Conservation (phyloP, 179 eudicot species). For the Actinidia arguta region DNA sequence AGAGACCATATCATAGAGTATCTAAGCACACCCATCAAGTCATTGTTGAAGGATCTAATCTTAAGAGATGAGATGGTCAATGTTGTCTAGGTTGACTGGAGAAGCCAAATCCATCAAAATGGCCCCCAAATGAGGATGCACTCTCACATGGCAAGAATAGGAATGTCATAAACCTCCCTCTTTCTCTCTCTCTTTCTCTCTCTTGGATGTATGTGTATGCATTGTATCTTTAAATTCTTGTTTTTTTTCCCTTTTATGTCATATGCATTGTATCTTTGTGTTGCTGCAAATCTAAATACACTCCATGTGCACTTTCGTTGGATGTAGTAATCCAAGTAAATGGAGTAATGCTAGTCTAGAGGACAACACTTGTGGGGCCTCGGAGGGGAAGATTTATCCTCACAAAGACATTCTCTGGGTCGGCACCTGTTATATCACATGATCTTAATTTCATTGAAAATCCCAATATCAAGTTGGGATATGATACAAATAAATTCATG, state of each 20-base stretch:
- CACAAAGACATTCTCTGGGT: slow-evolving; percentile 3
- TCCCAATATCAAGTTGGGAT: too few relatives aligned
- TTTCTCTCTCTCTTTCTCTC: not conserved
- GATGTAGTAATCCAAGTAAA: not conserved
- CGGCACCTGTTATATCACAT: slow-evolving; percentile 5
- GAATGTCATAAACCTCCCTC: not conserved
- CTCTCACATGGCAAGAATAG: slow-evolving; percentile 4
- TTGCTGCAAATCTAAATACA: not conserved
- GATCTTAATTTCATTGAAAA: not conserved
- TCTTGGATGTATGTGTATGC: too few relatives aligned
- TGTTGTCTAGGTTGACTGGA: not conserved
- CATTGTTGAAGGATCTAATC: not conserved
- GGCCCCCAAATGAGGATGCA: not conserved
- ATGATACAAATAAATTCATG: too few relatives aligned
- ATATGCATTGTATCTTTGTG: not conserved
- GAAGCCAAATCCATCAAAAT: slow-evolving; percentile 2
- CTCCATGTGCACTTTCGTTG: slow-evolving; percentile 8
- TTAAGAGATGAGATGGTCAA: not conserved
- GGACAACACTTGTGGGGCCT: not conserved
- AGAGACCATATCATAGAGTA: too few relatives aligned
- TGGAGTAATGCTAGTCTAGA: not conserved
- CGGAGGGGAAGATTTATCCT: not conserved
- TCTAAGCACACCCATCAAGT: too few relatives aligned
- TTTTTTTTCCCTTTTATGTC: not conserved
- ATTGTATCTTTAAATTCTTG: too few relatives aligned